phyloP scores from a whole-genome alignment of 1,139 yeast genomes.

The Pneumocystis jirovecii region DNA sequence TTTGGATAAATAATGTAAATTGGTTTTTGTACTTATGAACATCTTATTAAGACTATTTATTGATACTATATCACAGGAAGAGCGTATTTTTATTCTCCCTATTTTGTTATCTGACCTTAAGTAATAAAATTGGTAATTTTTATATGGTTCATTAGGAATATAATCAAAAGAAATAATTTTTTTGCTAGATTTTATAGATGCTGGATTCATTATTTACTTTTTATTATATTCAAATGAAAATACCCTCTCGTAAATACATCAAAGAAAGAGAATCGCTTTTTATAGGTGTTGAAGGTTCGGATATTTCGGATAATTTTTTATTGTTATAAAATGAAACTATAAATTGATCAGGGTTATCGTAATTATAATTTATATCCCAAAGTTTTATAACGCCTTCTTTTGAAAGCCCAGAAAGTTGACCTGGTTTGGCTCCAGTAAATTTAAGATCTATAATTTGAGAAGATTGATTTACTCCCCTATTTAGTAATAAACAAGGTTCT shows the following conservation, averaged over 20 bases:
- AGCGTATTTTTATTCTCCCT: background rate
- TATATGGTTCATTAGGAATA: background rate
- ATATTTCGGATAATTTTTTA: background rate
- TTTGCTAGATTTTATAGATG: background rate
- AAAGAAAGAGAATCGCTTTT: background rate
- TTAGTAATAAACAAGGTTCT: conserved; percentile 51
- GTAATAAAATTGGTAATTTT: background rate
- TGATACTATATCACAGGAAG: background rate
- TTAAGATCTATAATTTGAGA: conserved; percentile 53
- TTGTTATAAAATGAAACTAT: background rate
- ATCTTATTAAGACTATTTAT: background rate
- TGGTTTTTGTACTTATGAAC: background rate
- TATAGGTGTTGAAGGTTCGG: background rate
- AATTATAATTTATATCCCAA: background rate
- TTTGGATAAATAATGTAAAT: background rate
- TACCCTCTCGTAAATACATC: background rate
- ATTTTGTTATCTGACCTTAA: background rate
- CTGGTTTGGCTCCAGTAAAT: conserved; percentile 57
- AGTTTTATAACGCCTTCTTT: background rate
- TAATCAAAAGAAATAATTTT: background rate
- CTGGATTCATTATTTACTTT: background rate
- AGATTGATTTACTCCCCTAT: conserved; percentile 44
- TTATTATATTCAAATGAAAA: background rate
- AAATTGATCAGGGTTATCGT: background rate
- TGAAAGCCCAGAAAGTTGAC: conserved; percentile 49